phyloP scores from a whole-genome alignment of 1,284 basidiomycete species.

The Heterobasidion irregulare region DNA sequence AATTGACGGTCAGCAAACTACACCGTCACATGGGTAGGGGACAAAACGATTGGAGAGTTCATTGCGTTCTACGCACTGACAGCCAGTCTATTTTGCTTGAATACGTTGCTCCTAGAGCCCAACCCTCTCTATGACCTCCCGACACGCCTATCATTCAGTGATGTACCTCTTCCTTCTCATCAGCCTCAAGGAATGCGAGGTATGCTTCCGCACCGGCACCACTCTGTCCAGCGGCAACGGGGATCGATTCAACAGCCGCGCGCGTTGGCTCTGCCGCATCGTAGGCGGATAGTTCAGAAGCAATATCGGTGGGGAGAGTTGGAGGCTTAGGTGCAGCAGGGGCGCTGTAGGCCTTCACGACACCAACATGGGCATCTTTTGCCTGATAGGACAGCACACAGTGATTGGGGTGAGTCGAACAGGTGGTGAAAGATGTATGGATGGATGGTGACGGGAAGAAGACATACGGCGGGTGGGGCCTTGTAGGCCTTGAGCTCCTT shows the following conservation, averaged over 20 bases:
- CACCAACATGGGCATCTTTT: slow-evolving; percentile 78
- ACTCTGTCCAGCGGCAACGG: slow-evolving; percentile 19
- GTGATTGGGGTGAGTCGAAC: background rate
- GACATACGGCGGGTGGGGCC: slow-evolving; percentile 44
- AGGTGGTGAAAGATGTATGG: background rate
- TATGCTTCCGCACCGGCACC: slow-evolving; percentile 48
- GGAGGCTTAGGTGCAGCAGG: slow-evolving; percentile 67
- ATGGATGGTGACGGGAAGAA: background rate
- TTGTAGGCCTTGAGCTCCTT: slow-evolving; percentile 90
- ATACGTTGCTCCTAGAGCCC: background rate
- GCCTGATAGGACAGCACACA: background rate
- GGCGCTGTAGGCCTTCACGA: slow-evolving; percentile 65
- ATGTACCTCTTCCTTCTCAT: slow-evolving; percentile 52
- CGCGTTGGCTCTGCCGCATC: slow-evolving; percentile 64
- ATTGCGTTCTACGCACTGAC: background rate
- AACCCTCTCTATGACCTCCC: background rate
- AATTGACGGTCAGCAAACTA: too few relatives aligned
- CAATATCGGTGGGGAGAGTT: slow-evolving; percentile 68
- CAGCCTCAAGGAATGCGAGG: slow-evolving; percentile 49
- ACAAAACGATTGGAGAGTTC: background rate
- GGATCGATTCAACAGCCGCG: slow-evolving; percentile 25
- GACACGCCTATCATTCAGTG: slow-evolving; percentile 21
- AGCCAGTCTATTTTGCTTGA: background rate
- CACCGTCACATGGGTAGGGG: background rate
- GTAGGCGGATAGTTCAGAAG: slow-evolving; percentile 76